A percentile compares a stretch with the other conserved stretches of the same genome.
These are phyloP conservation scores for Porphyrellus cyaneotinctus DNA, from an alignment of 768 basidiomycete species.

Conservation along the genomic window DNA sequence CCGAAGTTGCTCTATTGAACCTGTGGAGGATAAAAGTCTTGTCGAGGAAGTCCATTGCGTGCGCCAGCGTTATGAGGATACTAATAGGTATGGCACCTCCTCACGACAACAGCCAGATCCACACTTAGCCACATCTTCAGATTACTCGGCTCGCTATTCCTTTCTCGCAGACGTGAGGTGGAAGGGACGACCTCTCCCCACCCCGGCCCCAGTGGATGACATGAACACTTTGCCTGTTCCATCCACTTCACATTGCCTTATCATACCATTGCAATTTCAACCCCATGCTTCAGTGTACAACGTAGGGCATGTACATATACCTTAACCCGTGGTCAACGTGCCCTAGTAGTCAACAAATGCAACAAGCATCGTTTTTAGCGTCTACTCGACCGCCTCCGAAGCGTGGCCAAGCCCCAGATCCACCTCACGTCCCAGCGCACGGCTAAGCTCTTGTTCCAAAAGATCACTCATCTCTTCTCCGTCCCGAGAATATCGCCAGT, in stretches of 20 bases:
- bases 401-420: slow-evolving; percentile 29
- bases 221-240: background rate
- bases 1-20: background rate
- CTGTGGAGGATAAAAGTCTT: slow-evolving; percentile 15
- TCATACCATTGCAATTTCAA: background rate
- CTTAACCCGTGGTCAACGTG: background rate
- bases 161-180: slow-evolving; percentile 48
- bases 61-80: slow-evolving; percentile 56
- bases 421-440: slow-evolving; percentile 35
- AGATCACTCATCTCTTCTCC: slow-evolving; percentile 54
- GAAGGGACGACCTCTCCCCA: slow-evolving; percentile 4
- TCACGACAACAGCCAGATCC: background rate
- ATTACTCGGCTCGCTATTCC: slow-evolving; percentile 59
- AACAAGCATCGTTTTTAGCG: background rate
- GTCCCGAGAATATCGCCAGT: slow-evolving; percentile 79
- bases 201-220: background rate
- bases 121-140: slow-evolving; percentile 34
- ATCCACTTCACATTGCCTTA: background rate
- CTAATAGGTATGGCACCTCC: slow-evolving; percentile 50
- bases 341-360: background rate
- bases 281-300: background rate
- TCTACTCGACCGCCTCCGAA: slow-evolving; percentile 21
- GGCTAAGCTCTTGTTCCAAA: slow-evolving; percentile 65
- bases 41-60: slow-evolving; percentile 45
- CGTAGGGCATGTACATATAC: slow-evolving; percentile 9